Conservation (phyloP, 257 asterid species). For the Solanum pimpinellifolium region DNA sequence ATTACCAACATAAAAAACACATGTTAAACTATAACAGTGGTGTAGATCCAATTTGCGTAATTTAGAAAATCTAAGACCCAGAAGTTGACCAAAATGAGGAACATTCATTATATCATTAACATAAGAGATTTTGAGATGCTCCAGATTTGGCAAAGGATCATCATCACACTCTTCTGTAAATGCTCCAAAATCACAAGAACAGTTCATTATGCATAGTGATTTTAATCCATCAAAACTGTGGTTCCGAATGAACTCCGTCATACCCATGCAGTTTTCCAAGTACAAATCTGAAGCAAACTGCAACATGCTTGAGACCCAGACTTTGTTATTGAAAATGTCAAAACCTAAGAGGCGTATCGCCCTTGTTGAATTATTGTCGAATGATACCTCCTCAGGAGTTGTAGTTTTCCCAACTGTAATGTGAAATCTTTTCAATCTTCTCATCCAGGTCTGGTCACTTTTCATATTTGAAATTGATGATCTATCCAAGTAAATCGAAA, state of each 20-base stretch:
- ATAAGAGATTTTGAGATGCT: accelerated
- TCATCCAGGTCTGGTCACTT: not conserved
- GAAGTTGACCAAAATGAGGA: not conserved
- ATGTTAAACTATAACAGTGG: not conserved
- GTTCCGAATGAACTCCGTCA: not conserved
- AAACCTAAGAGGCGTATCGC: too few relatives aligned
- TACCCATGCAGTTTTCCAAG: not conserved
- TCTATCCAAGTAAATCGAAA: not conserved
- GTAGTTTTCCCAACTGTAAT: not conserved
- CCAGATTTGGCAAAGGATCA: too few relatives aligned
- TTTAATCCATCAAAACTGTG: conserved; percentile 1
- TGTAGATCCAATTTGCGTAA: not conserved
- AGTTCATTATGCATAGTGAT: not conserved
- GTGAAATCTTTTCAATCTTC: not conserved
- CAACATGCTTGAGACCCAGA: not conserved
- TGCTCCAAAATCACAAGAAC: not conserved
- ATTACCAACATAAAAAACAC: not conserved
- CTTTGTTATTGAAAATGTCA: too few relatives aligned
- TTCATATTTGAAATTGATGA: not conserved
- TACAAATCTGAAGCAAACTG: not conserved
- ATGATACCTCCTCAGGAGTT: accelerated
- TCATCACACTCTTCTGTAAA: too few relatives aligned
- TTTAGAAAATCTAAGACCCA: not conserved
- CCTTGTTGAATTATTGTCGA: too few relatives aligned
- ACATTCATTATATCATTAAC: accelerated